Base-by-base conservation (phyloP, 352 stramenopile species). In the Phytophthora melonis region DNA sequence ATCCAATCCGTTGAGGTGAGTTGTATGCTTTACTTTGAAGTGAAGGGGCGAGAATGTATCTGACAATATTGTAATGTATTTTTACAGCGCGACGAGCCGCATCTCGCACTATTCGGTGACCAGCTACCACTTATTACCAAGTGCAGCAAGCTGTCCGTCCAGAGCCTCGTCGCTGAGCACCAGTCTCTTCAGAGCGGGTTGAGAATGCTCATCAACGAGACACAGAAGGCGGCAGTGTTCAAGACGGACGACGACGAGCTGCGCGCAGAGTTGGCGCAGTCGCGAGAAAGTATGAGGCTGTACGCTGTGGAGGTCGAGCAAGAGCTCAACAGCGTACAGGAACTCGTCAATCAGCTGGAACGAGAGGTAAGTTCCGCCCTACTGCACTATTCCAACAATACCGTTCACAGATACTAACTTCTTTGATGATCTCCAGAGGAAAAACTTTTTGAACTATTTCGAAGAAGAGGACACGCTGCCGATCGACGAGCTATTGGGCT, bases 381-480 rank as follows among this genome's bases (percentile, higher is more conserved):
- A 45, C 27, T 11, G 45, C 34, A 6, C 43, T 57, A 30, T 50
- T 10, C 23, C 25, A 27, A 10, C 47, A 7, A 16, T 23, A 32
- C 18, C 23, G 6, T 54, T 14, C 16, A 36, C 19, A 60, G 21
- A 7, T 65, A 32, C 23, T 70, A n/a, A 50, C 63, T 43, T 27
- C 1, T 49, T 45, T 18, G 4, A 32, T 53, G 18, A 23, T 50
- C 21, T 60, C 41, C 52, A 94, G 87, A 88, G 82, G 82, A 75
- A 79, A 47, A 63, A 80, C 11, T 93, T 94, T 73, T 71, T 93
- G 30, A 79, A 87, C 43, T 93, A 93, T 49, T 92, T 95, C 36
- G 87, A 93, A 66, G 89, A 95, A 66, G 80, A 92, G 41, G 86
- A 87, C 21, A 78, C 74, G 0, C 66, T 91, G 25, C 82, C 89